phyloP scores from a whole-genome alignment of 805 yeast species.

The Grigorovia yakushimaensis region DNA sequence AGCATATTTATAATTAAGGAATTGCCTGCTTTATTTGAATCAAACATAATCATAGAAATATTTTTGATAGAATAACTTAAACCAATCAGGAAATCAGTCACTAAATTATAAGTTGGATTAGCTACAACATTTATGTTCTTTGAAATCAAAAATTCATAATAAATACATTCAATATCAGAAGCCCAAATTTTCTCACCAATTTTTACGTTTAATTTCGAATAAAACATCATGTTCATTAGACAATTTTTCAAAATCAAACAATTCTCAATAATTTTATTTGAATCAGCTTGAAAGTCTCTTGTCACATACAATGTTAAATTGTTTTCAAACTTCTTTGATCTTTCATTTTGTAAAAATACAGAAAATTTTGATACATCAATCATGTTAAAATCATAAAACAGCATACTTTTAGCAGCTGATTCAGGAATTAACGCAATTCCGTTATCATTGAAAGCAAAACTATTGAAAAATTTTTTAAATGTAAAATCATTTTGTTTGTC shows the following conservation, averaged over 20 bases:
- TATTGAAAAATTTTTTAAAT: constrained; percentile 22
- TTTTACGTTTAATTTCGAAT: constrained; percentile 15
- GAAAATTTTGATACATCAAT: constrained; percentile 15
- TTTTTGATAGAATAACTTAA: constrained; percentile 27
- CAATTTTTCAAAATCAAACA: constrained; percentile 20
- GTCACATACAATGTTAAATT: not conserved
- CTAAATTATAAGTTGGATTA: constrained; percentile 20
- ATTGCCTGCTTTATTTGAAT: constrained; percentile 5
- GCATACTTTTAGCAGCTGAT: constrained; percentile 17
- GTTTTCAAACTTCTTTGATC: constrained; percentile 21
- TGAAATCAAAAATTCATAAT: constrained; percentile 17
- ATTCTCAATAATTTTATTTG: constrained; percentile 13
- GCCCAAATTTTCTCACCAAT: constrained; percentile 22
- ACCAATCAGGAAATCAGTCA: constrained; percentile 25
- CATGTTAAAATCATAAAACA: constrained; percentile 24
- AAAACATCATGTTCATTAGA: constrained; percentile 23
- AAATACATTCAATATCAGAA: constrained; percentile 14
- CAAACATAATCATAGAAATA: constrained; percentile 15
- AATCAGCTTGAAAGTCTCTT: not conserved
- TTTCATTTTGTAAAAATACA: constrained; percentile 23
- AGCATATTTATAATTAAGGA: constrained; percentile 14
- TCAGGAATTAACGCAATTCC: constrained; percentile 26
- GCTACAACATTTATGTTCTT: constrained; percentile 16
- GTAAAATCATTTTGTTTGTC: constrained; percentile 13
- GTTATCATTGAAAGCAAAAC: constrained; percentile 20